Evolutionary conservation across 768 basidiomycete species (phyloP).

Genomic region (Suillus spraguei): DNA sequence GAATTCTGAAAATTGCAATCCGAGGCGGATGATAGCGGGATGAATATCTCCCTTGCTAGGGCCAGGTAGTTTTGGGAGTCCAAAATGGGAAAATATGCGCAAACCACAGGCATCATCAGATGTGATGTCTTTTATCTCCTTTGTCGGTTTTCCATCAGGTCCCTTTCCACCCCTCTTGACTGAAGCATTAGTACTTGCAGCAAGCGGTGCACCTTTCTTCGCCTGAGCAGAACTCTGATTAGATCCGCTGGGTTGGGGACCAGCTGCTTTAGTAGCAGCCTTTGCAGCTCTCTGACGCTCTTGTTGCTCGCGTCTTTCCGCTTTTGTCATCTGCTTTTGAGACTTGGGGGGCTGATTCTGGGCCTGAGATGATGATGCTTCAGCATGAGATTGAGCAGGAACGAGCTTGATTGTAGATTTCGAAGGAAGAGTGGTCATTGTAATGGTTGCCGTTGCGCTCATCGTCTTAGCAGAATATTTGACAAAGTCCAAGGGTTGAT

Average conservation of each 20-base stretch:
- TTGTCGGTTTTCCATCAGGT: slow-evolving; percentile 19
- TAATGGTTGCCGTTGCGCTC: slow-evolving; percentile 11
- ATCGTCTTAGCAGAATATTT: slow-evolving; percentile 1
- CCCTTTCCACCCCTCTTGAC: slow-evolving; percentile 29
- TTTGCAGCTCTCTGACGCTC: slow-evolving; percentile 84
- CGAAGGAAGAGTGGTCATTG: slow-evolving; percentile 5
- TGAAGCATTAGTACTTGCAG: slow-evolving; percentile 19
- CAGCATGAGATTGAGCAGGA: slow-evolving; percentile 8
- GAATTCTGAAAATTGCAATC: slow-evolving; percentile 89
- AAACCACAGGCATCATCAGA: slow-evolving; percentile 55
- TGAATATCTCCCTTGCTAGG: slow-evolving; percentile 85
- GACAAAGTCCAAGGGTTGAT: background rate
- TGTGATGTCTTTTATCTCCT: slow-evolving; percentile 29
- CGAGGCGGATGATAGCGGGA: slow-evolving; percentile 83
- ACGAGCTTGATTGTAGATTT: background rate
- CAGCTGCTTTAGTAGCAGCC: slow-evolving; percentile 44
- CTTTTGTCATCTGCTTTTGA: slow-evolving; percentile 79
- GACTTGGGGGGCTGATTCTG: slow-evolving; percentile 35
- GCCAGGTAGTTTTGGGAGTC: slow-evolving; percentile 58
- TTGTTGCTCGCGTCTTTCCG: slow-evolving; percentile 77
- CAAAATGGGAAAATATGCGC: slow-evolving; percentile 87
- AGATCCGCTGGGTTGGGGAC: slow-evolving; percentile 20
- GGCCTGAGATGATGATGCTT: slow-evolving; percentile 13
- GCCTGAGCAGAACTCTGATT: slow-evolving; percentile 32
- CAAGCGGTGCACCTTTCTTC: slow-evolving; percentile 23